Evolutionary conservation across 495 filamentous ascomycete species (phyloP).

Genomic region (Schizothecium vesticola): DNA sequence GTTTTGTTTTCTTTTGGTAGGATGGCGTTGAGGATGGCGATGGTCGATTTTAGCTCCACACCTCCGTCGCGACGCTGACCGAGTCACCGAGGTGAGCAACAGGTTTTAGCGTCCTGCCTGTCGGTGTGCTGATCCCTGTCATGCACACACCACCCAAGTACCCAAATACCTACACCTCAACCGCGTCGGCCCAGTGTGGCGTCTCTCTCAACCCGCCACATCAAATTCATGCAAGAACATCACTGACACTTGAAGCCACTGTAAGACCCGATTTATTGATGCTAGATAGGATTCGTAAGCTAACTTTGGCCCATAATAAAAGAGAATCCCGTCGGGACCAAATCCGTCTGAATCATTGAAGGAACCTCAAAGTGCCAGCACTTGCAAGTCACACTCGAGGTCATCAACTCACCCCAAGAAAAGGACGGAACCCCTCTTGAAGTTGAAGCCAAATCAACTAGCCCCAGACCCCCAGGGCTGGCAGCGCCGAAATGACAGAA

Average conservation of each 20-base stretch:
- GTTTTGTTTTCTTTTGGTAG: neutral
- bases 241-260: neutral
- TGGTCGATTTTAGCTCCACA: neutral
- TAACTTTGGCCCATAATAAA: neutral
- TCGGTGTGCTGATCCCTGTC: neutral
- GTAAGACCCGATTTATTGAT: neutral
- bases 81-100: neutral
- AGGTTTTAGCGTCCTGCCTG: neutral
- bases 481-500: constrained; percentile 15
- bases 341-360: neutral
- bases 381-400: neutral
- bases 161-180: neutral
- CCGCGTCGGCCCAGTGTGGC: neutral
- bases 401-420: neutral
- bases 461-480: neutral
- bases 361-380: neutral
- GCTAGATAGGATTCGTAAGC: neutral
- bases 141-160: neutral
- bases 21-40: neutral
- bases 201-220: neutral
- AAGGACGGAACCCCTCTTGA: neutral
- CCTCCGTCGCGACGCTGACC: neutral
- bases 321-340: neutral
- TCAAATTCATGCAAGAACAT: neutral
- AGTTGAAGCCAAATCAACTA: neutral